Evolutionary conservation across 2,329 filamentous ascomycete species (phyloP), one percentile per base, ranked within the genome.

Genomic region (Coniochaeta sp.): DNA sequence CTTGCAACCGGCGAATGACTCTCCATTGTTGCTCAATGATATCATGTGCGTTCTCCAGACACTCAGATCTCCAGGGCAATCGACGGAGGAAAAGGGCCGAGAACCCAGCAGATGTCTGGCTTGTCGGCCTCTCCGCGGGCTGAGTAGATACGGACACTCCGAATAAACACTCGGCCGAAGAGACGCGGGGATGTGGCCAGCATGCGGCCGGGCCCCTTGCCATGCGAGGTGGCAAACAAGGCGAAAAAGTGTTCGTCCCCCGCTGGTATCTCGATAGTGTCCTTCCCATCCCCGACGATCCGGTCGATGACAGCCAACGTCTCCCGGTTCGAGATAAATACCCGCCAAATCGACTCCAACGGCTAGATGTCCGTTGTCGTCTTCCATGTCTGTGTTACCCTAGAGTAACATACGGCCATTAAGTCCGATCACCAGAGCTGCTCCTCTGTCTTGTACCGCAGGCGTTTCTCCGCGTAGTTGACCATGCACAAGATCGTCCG

Each of bases 351-450:
- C 40, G 40, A 44, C 40, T 44, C 40, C 40, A 22, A 44, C 14
- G 40, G 40, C 40, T 44, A n/a, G 40, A 44, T 44, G 40, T 44
- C 40, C 40, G 40, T n/a, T n/a, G 40, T 22, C 40, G 40, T 44
- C 17, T 44, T 44, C 40, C 40, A 44, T n/a, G 40, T 44, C 40
- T 44, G 19, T 44, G 40, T 44, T 44, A 57, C 55, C 32, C 32
- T 24, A 57, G 55, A 57, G 36, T 36, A 57, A 36, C 55, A 57
- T 24, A 36, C 55, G 36, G 55, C 55, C 55, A 57, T 57, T 22
- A 57, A 38, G 32, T 57, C 55, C 5, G 55, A 57, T 30, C 55
- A 57, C 30, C 30, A 57, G 28, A 57, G 19, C 36, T 57, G 55
- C 55, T 36, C 55, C 30, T 32, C 16, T 30, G 30, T 32, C 55